Evolutionary conservation across 352 stramenopile species (phyloP), one percentile per base, ranked within the genome.

Genomic region (Phytophthora crassamura): DNA sequence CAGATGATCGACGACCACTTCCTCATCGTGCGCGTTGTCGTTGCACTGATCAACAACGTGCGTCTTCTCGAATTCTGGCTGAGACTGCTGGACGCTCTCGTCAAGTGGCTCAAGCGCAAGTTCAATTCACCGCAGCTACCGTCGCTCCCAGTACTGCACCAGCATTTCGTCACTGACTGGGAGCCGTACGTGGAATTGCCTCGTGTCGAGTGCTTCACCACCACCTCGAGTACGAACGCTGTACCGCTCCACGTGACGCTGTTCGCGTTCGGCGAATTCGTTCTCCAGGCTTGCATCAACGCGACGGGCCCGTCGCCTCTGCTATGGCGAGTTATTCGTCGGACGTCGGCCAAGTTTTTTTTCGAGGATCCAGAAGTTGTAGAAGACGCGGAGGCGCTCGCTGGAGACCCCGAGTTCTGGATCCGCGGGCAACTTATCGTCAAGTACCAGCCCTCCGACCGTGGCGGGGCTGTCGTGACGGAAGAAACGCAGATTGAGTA

Each of bases 141-240:
- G n/a, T 82, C 75, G 42, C 61, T 90, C 10, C 43, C 72, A 14
- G 56, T 69, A 6, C 72, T 90, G 14, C 75, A 86, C 39, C 28
- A 67, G 6, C 54, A 75, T 51, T 88, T 77, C 38, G 77, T 69
- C 36, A 50, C 63, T 1, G 50, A 72, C 4, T 72, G 64, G 64
- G 64, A 72, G 18, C 64, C 64, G 16, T 67, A 63, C 38, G 64
- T 68, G 28, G 64, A 72, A 12, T 10, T 72, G 14, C 53, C 57
- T 36, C 58, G 50, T 7, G 54, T 69, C 14, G 65, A 69, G 22
- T 73, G 65, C 46, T 67, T 68, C 30, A 68, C 64, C 9, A 72
- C 61, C 16, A 73, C 65, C 3, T 7, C 51, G 10, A 69, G 51
- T 20, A 38, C 18, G 14, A 53, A 49, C 18, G 33, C 52, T n/a